Evolutionary conservation across 305 asterid species (phyloP).

Genomic region (Fraxinus floribunda): DNA sequence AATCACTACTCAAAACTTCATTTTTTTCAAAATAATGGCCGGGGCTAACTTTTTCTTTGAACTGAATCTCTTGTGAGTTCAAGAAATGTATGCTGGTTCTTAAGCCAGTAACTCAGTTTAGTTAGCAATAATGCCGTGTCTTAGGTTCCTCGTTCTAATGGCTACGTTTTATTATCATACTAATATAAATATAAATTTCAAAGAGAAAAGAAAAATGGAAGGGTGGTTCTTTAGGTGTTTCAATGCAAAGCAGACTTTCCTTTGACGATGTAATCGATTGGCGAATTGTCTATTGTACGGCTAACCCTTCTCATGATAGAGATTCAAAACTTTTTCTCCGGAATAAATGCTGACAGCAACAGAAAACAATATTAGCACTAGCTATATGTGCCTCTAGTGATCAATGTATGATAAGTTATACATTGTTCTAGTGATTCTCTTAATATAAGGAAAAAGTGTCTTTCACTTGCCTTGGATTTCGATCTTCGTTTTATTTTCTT

Average conservation of each 20-base stretch:
- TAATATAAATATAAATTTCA: background rate
- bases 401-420: background rate
- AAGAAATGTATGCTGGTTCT: background rate
- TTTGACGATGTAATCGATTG: background rate
- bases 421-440: background rate
- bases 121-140: background rate
- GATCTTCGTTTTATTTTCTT: background rate
- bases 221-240: background rate
- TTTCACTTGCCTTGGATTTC: background rate
- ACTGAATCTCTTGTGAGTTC: background rate
- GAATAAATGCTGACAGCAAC: background rate
- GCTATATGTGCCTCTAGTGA: background rate
- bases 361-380: background rate
- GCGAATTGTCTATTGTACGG: background rate
- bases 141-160: background rate
- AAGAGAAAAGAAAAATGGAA: background rate
- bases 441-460: background rate
- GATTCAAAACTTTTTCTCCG: background rate
- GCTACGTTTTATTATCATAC: background rate
- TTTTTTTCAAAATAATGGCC: background rate
- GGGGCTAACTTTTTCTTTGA: background rate
- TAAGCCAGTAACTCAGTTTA: background rate
- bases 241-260: background rate
- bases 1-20: background rate
- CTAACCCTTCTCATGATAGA: background rate